Evolutionary conservation across 352 stramenopile genomes (phyloP).

Genomic region (Pythium pyrilobum): DNA sequence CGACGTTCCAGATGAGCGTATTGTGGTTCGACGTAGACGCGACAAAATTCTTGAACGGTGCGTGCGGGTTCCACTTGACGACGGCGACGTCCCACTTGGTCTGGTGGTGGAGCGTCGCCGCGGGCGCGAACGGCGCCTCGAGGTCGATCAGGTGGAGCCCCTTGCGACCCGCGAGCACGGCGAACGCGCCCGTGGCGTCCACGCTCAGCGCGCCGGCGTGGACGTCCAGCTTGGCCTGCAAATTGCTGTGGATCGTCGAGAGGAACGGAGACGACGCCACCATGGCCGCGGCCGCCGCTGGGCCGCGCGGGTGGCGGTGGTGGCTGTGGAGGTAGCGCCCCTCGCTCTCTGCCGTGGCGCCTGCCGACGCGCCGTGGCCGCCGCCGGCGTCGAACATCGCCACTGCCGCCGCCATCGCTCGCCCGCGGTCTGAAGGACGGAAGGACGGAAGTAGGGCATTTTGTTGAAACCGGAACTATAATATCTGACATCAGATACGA

Average conservation of each 20-base stretch:
- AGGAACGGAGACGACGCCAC: slow-evolving; percentile 10
- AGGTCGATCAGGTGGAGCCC: slow-evolving; percentile 73
- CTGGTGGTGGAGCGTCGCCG: slow-evolving; percentile 64
- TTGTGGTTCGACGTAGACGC: slow-evolving; percentile 79
- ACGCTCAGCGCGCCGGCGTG: slow-evolving; percentile 67
- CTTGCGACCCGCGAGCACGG: slow-evolving; percentile 58
- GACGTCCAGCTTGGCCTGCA: slow-evolving; percentile 57
- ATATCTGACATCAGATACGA: too few relatives aligned
- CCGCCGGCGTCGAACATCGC: too few relatives aligned
- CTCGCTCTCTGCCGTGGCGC: too few relatives aligned
- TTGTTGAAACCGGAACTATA: too few relatives aligned
- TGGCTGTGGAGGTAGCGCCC: too few relatives aligned
- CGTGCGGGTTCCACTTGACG: slow-evolving; percentile 74
- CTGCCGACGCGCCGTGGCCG: too few relatives aligned
- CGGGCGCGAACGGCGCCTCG: slow-evolving; percentile 51
- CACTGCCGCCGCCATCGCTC: too few relatives aligned
- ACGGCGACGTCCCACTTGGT: slow-evolving; percentile 79
- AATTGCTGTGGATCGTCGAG: slow-evolving; percentile 33
- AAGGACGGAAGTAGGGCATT: too few relatives aligned
- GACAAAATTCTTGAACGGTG: slow-evolving; percentile 55
- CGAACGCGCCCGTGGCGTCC: slow-evolving; percentile 60
- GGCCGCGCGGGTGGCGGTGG: background rate
- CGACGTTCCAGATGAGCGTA: slow-evolving; percentile 78
- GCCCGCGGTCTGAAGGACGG: too few relatives aligned
- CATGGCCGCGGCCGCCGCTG: background rate